Conservation (phyloP, 1,139 yeast genomes). For the Spathaspora sp. region DNA sequence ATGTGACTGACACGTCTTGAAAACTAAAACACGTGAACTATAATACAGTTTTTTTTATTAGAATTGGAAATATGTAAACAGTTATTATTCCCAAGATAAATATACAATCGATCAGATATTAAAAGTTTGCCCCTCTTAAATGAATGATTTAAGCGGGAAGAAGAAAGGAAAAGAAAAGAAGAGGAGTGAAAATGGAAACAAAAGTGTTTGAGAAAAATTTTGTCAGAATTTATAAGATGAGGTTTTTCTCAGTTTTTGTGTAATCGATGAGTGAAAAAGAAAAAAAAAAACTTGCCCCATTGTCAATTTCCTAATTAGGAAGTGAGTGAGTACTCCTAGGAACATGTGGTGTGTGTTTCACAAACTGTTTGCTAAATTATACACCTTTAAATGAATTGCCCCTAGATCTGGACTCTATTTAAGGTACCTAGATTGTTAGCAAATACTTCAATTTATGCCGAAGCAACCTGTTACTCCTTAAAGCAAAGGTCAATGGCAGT, state of each 20-base stretch:
- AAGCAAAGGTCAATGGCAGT: conserved; percentile 8
- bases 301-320: conserved; percentile 28
- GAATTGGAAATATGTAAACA: neutral
- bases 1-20: conserved; percentile 10
- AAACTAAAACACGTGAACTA: conserved; percentile 6
- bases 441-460: conserved; percentile 15
- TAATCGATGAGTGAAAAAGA: conserved; percentile 1
- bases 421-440: conserved; percentile 13
- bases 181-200: conserved; percentile 4
- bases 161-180: conserved; percentile 17
- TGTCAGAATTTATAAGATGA: conserved; percentile 1
- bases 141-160: conserved; percentile 51
- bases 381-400: conserved; percentile 19
- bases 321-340: conserved; percentile 8
- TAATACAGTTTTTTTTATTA: neutral
- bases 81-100: conserved; percentile 1
- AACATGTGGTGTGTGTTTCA: neutral
- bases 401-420: neutral
- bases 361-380: conserved; percentile 26
- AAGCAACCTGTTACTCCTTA: neutral
- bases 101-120: neutral
- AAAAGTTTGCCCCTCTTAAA: conserved; percentile 44
- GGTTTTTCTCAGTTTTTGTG: neutral
- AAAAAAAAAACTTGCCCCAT: conserved; percentile 4
- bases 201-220: conserved; percentile 11